Base-by-base conservation (phyloP, 1,284 basidiomycete species). In the Agaricales sp. region DNA sequence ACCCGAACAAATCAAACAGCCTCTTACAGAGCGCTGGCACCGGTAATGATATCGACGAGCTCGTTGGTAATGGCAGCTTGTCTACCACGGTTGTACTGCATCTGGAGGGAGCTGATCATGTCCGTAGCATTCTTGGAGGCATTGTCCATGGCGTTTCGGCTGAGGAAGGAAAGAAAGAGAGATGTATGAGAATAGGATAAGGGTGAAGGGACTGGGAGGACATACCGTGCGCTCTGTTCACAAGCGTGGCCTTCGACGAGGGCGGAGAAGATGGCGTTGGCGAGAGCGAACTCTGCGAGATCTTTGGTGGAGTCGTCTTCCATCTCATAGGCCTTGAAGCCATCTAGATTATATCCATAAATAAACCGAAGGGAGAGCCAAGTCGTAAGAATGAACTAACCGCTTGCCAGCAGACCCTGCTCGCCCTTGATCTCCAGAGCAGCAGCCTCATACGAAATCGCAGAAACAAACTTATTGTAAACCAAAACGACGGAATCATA, bases 91-190 rank as follows among this genome's bases (percentile, higher is more conserved):
- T 98, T 98, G 82, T 95, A 95, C 69, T 94, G 78, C 82, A 95
- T 89, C 66, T 88, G 87, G 52, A 96, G 76, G 48, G 75, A 70
- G 56, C 68, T 70, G 61, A 94, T 94, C 92, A 95, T 94, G 67
- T 93, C 92, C 48, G 73, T 77, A 51, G 95, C 96, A 70, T 99
- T 99, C 85, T 94, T 99, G 57, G 94, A 95, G 48, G 95, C 96
- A 64, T 95, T 99, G 82, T 99, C 95, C 95, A 99, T 99, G 63
- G 96, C 95, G 61, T 96, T 98, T 59, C 95, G 88, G 69, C 92
- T 79, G 52, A 21, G 43, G 39, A n/a, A 18, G 23, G 21, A 45
- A 24, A 22, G 12, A 45, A 45, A n/a, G 44, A 35, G 14, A 35
- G 3, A 46, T 39, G 47, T 70, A 43, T 43, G 37, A 4, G 50